Evolutionary conservation across 805 yeast genomes (phyloP), one percentile per base, ranked within the genome.

Genomic region (Yarrowia hollandica): DNA sequence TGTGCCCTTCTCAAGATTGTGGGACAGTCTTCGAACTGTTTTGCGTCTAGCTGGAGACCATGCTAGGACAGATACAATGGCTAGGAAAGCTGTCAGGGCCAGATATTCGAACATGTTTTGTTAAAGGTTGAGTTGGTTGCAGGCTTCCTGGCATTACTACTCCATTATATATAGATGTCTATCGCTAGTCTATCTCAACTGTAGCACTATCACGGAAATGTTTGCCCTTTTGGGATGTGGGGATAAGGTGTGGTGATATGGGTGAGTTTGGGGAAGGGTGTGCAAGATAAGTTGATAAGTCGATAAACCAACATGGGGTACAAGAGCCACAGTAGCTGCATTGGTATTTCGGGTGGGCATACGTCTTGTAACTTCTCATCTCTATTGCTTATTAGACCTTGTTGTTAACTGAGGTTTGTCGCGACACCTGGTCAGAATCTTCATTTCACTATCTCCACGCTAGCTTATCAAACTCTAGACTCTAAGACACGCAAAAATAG

Each of bases 191-290:
- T 42, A 42, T 42, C 50, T 6, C 28, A 52, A 33, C 9, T 31
- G 58, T 25, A 10, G n/a, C 21, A 22, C 35, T 52, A 56, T 44
- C 60, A 56, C 26, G 52, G 52, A 30, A 44, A 44, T 44, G 52
- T 44, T 44, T 44, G 52, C 52, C 52, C 18, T 44, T 44, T 44
- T 44, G 35, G 52, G 52, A 44, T 44, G 52, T 44, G 52, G 52
- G 52, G 52, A 44, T 44, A 44, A 30, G 52, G 52, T 30, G 52
- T 41, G n/a, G 33, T 41, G 48, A 25, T 41, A 41, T 39, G 42
- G 9, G 14, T 14, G 42, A 12, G 14, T 14, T 15, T 39, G 4
- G 26, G n/a, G n/a, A n/a, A 37, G 12, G 19, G 16, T 21, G 44
- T 10, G 25, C 16, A 15, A 25, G 22, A 26, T 9, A 14, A 26